Evolutionary conservation across 2,329 filamentous ascomycete genomes (phyloP).

Genomic region (Nannizzia gypsea): DNA sequence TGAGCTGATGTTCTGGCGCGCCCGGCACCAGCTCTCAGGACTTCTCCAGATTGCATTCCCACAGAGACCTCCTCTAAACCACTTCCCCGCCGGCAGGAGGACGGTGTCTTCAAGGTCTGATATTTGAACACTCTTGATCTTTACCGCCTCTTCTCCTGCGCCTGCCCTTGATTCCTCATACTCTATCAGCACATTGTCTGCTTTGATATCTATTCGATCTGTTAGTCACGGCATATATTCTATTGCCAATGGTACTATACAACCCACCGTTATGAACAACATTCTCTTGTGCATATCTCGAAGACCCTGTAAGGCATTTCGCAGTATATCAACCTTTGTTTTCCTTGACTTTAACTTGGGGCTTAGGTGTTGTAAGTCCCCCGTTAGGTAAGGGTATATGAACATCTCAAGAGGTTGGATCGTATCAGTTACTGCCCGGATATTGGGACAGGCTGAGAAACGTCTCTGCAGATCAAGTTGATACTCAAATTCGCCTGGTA

Average conservation of each 20-base stretch:
- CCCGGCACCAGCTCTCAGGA: constrained; percentile 25
- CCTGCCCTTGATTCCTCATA: constrained; percentile 19
- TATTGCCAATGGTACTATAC: constrained; percentile 1
- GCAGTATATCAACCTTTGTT: constrained; percentile 14
- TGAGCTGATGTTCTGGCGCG: constrained; percentile 22
- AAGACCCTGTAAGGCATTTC: constrained; percentile 19
- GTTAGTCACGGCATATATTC: constrained; percentile 6
- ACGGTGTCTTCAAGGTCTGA: constrained; percentile 24
- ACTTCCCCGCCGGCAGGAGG: constrained; percentile 18
- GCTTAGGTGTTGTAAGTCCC: constrained; percentile 15
- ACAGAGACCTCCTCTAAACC: constrained; percentile 18
- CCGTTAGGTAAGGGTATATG: constrained; percentile 16
- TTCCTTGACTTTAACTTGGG: constrained; percentile 11
- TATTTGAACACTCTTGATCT: constrained; percentile 20
- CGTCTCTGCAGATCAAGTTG: constrained; percentile 20
- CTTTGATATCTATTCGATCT: constrained; percentile 23
- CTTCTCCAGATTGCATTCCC: constrained; percentile 28
- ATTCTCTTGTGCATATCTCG: constrained; percentile 23
- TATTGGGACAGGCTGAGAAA: constrained; percentile 18
- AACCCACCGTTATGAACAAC: constrained; percentile 25
- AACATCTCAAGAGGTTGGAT: constrained; percentile 14
- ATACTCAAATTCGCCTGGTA: constrained; percentile 23
- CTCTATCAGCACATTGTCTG: constrained; percentile 27
- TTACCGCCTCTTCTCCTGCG: constrained; percentile 2
- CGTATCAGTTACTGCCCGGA: constrained; percentile 21